Evolutionary conservation across 768 basidiomycete species (phyloP).

Genomic region (Jaapia argillacea): DNA sequence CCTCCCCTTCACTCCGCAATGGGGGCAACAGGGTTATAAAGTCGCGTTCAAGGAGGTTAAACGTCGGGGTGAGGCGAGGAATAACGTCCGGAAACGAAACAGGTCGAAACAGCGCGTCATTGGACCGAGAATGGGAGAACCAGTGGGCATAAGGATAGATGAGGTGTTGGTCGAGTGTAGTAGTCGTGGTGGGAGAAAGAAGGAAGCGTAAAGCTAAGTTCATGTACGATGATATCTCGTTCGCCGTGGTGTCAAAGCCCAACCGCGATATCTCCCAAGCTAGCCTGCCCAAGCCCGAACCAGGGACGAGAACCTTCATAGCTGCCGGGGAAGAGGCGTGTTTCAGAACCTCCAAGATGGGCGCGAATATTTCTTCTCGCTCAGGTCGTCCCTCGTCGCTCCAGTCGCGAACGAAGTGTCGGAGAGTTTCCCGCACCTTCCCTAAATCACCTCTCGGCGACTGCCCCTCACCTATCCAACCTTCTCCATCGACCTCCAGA

Average conservation of each 20-base stretch:
- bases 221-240: conserved; percentile 61
- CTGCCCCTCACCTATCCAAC: conserved; percentile 1
- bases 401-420: conserved; percentile 68
- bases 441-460: conserved; percentile 24
- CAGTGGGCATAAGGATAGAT: conserved; percentile 56
- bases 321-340: conserved; percentile 16
- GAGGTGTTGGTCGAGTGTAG: conserved; percentile 32
- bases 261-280: conserved; percentile 60
- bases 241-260: conserved; percentile 46
- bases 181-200: conserved; percentile 36
- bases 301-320: conserved; percentile 49
- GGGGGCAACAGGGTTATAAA: conserved; percentile 28
- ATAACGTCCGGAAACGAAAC: conserved; percentile 53
- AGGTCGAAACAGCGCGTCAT: conserved; percentile 37
- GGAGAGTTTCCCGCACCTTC: conserved; percentile 47
- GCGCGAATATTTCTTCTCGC: conserved; percentile 43
- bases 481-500: too few relatives aligned
- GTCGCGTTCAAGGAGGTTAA: conserved; percentile 45
- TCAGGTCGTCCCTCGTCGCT: conserved; percentile 45
- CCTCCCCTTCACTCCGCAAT: background rate
- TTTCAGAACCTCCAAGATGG: conserved; percentile 41
- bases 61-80: conserved; percentile 32
- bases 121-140: conserved; percentile 58
- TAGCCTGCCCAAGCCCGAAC: conserved; percentile 52
- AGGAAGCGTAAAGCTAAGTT: conserved; percentile 49